Base-by-base conservation (phyloP, 306 rosid species). In the Quercus mongolica region DNA sequence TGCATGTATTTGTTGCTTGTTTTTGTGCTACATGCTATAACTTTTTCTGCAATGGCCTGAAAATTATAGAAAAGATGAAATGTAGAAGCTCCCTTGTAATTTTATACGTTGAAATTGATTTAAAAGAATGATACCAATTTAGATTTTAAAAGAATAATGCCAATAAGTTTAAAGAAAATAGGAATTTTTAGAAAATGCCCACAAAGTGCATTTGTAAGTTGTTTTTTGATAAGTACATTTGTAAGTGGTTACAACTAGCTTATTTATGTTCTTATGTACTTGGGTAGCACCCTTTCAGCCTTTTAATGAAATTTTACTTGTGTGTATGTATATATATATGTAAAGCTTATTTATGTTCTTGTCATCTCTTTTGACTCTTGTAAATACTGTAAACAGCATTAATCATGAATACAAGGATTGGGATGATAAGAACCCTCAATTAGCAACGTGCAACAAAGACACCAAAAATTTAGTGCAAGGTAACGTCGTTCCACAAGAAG, bases 401-500 rank as follows among this genome's bases (percentile, higher is more conserved):
- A 89, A 89, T 78, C 99, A 96, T 69, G 99, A 93, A 71, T 91
- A 82, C 85, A 93, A 93, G 90, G 94, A 85, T 74, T 91, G 98
- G 97, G 81, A 90, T 83, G 97, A 83, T 71, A 91, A 91, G 82
- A 85, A 93, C 79, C 95, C 97, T 76, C 96, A 87, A 76, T 82
- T 93, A 78, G 79, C 87, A 68, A 96, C 99, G 58, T 96, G 99
- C 91, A 96, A 90, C 59, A 96, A 93, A 84, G 98, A 93, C 86
- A 91, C 97, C 35, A 93, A 91, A 85, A 88, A 87, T 85, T 86
- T 90, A 87, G 83, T 87, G 71, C 98, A 93, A 69, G 94, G 97
- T 69, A 96, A 91, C 82, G 83, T 92, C 51, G 97, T 93, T 57
- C 98, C 97, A 19, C 98, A 93, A 80, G 99, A 96, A 87, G 99